Evolutionary conservation across 495 filamentous ascomycete genomes (phyloP).

Genomic region (Trichoderma parareesei): DNA sequence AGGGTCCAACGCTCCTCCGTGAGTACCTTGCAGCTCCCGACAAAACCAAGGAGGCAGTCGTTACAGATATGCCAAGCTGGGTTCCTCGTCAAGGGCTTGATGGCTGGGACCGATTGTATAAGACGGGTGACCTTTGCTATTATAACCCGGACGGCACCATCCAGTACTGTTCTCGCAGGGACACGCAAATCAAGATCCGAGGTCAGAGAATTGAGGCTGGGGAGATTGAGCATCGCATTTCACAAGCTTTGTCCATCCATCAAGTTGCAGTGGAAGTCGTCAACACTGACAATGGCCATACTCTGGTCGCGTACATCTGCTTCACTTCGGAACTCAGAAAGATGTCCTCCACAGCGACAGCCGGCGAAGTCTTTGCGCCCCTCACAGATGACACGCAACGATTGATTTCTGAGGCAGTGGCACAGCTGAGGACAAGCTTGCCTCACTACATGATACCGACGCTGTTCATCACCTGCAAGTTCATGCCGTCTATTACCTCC

Average conservation of each 20-base stretch:
- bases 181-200: constrained; percentile 12
- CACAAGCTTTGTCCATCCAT: not conserved
- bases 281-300: not conserved
- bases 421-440: not conserved
- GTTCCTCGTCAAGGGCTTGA: constrained; percentile 13
- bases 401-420: not conserved
- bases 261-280: not conserved
- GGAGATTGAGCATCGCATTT: constrained; percentile 25
- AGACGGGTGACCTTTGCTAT: not conserved
- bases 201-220: constrained; percentile 33
- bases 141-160: constrained; percentile 8
- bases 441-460: constrained; percentile 14
- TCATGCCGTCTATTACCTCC: not conserved
- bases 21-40: constrained; percentile 40
- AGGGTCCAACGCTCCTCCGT: constrained; percentile 31
- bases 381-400: not conserved
- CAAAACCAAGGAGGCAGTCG: constrained; percentile 7
- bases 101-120: not conserved
- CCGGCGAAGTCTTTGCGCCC: not conserved
- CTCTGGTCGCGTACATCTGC: not conserved
- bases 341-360: not conserved
- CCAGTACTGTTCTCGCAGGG: not conserved
- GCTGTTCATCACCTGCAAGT: constrained; percentile 6
- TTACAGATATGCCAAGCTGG: not conserved
- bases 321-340: not conserved